These are phyloP conservation scores for Jacaranda mimosifolia DNA, from an alignment of 257 asterid species.

Conservation along the genomic window DNA sequence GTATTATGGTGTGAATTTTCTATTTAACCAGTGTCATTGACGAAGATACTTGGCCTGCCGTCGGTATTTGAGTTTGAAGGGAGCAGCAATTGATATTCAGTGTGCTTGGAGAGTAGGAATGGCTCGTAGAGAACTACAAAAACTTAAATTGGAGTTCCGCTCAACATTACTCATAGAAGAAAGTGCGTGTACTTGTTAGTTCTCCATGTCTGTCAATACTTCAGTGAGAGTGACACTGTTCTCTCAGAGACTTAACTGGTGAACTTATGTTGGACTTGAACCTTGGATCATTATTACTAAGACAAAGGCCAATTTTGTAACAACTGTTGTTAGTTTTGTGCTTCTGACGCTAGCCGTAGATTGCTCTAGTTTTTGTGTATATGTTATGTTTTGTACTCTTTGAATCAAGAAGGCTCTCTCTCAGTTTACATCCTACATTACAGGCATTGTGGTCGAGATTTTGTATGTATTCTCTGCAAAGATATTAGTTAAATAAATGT, in stretches of 20 bases:
- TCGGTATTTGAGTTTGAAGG: constrained; percentile 42
- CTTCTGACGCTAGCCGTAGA: constrained; percentile 2
- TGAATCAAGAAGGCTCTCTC: background rate
- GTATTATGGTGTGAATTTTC: constrained; percentile 18
- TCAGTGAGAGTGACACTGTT: constrained; percentile 10
- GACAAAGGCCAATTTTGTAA: background rate
- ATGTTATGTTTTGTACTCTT: background rate
- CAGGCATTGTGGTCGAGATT: background rate
- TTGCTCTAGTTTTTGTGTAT: background rate
- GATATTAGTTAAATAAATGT: background rate
- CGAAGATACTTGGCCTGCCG: constrained; percentile 45
- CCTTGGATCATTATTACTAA: constrained; percentile 15
- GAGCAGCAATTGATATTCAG: constrained; percentile 54
- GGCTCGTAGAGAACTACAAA: constrained; percentile 47
- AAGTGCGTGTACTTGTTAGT: constrained; percentile 11
- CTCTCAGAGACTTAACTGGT: background rate
- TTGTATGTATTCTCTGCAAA: background rate
- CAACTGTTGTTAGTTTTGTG: background rate
- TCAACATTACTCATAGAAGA: background rate
- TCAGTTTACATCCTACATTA: background rate
- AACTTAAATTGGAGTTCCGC: constrained; percentile 45
- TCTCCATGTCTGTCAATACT: constrained; percentile 13
- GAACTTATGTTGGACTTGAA: constrained; percentile 16
- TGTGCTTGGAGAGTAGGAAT: constrained; percentile 51
- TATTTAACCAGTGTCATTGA: constrained; percentile 48